Evolutionary conservation across 1,284 basidiomycete genomes (phyloP).

Genomic region (Prillingera fragicola): DNA sequence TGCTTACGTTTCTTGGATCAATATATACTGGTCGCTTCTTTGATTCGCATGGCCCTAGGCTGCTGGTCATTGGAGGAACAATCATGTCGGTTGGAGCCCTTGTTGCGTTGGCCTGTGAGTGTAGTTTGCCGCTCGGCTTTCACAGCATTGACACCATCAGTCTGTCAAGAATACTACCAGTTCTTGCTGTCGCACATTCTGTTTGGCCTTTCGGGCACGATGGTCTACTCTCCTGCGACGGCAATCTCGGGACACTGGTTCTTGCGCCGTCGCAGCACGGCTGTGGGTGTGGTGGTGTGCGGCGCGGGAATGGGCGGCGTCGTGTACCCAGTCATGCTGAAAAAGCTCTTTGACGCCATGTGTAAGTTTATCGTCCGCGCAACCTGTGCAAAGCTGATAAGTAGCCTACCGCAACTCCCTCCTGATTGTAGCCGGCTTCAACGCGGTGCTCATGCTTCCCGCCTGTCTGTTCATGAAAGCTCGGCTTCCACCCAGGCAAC

Average conservation of each 20-base stretch:
- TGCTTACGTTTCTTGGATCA: conserved; percentile 18
- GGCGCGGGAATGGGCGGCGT: conserved; percentile 44
- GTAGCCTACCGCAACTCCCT: conserved; percentile 17
- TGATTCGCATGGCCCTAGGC: conserved; percentile 20
- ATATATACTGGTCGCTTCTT: conserved; percentile 21
- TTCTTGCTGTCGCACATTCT: conserved; percentile 41
- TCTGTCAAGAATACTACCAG: conserved; percentile 44
- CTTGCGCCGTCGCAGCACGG: conserved; percentile 33
- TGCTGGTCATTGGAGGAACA: conserved; percentile 20
- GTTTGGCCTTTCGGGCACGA: conserved; percentile 34
- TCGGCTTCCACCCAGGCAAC: conserved; percentile 14
- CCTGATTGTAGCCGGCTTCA: conserved; percentile 13
- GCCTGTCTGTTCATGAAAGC: conserved; percentile 16
- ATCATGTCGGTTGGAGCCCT: conserved; percentile 26
- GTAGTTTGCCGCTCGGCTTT: neutral
- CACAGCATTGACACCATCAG: conserved; percentile 7
- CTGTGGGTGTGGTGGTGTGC: conserved; percentile 41
- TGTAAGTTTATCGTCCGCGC: conserved; percentile 17
- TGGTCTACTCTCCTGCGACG: conserved; percentile 40
- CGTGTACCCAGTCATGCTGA: conserved; percentile 41
- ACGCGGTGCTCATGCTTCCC: conserved; percentile 14
- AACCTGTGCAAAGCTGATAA: too few species aligned
- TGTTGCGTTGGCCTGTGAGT: conserved; percentile 37
- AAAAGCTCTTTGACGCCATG: conserved; percentile 30
- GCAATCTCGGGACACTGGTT: conserved; percentile 47